Evolutionary conservation across 2,329 filamentous ascomycete genomes (phyloP).

Genomic region (Botrytis porri): DNA sequence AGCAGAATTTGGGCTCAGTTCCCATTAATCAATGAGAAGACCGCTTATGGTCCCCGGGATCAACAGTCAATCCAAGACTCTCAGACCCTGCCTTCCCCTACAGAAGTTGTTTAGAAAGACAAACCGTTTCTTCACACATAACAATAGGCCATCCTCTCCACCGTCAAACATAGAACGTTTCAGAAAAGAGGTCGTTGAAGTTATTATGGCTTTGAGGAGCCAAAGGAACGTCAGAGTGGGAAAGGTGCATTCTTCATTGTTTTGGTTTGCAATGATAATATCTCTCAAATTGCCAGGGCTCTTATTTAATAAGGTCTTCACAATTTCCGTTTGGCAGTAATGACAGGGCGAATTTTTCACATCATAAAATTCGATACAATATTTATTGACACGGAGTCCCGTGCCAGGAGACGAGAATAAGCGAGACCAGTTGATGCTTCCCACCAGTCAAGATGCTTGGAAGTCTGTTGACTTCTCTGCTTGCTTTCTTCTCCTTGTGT

Average conservation of each 20-base stretch:
- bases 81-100: neutral
- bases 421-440: neutral
- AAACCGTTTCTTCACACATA: neutral
- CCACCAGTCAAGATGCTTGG: neutral
- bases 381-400: neutral
- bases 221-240: neutral
- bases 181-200: neutral
- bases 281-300: neutral
- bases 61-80: too few species aligned
- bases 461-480: neutral
- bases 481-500: neutral
- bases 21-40: neutral
- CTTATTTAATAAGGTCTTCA: neutral
- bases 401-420: neutral
- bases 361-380: neutral
- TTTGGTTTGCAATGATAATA: neutral
- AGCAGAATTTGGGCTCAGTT: neutral
- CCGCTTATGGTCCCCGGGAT: neutral
- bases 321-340: neutral
- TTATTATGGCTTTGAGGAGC: neutral
- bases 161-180: neutral
- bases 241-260: neutral
- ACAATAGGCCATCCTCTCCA: too few species aligned
- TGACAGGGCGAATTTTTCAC: neutral
- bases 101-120: neutral